These are phyloP conservation scores for Rhynchospora breviuscula DNA, from an alignment of 176 grass and related monocot species.

Conservation along the genomic window DNA sequence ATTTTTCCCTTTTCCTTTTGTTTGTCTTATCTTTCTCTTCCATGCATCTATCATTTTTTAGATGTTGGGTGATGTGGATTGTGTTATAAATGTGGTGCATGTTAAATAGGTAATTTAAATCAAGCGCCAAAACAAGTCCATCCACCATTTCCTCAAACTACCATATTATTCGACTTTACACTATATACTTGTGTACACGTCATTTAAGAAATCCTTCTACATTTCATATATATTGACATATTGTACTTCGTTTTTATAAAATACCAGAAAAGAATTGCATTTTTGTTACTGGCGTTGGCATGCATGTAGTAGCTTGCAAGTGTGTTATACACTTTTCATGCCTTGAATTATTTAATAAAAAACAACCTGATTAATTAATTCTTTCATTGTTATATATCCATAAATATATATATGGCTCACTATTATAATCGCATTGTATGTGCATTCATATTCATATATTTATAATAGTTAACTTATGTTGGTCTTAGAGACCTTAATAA, in stretches of 20 bases:
- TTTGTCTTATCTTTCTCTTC: constrained; percentile 22
- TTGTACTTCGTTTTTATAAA: neutral
- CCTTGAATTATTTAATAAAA: neutral
- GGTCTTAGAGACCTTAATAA: neutral
- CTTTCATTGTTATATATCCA: neutral
- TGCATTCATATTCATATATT: neutral
- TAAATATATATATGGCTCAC: neutral
- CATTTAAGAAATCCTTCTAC: neutral
- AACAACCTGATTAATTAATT: neutral
- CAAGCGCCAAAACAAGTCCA: neutral
- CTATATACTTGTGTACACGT: neutral
- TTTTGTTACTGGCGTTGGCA: neutral
- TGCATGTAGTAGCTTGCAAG: neutral
- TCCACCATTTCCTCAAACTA: neutral
- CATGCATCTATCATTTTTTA: neutral
- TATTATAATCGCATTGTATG: neutral
- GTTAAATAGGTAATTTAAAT: neutral
- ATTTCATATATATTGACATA: neutral
- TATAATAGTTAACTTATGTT: neutral
- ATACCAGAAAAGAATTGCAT: neutral
- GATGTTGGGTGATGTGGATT: neutral
- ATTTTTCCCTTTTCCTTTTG: constrained; percentile 15
- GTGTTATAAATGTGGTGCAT: constrained; percentile 1
- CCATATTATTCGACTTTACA: neutral
- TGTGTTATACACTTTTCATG: neutral